A percentile compares a stretch with the other conserved stretches of the same genome.
Evolutionary conservation across 805 yeast species (phyloP).

Genomic region (Henningerozyma blattae): DNA sequence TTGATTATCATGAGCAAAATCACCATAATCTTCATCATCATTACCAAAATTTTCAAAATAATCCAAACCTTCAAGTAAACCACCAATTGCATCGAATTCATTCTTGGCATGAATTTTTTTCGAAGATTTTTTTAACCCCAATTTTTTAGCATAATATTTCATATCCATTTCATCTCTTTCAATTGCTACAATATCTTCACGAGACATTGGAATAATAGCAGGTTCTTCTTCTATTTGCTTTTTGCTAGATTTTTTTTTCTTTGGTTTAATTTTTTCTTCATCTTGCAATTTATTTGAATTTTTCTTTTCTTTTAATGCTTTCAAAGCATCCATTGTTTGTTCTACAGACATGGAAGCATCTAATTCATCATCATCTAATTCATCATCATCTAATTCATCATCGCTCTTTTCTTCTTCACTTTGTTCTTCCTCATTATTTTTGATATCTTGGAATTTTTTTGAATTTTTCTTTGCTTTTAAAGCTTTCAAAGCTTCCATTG

Average conservation of each 20-base stretch:
- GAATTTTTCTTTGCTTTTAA: conserved; percentile 19
- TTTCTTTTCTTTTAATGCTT: conserved; percentile 2
- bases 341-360: conserved; percentile 29
- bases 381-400: conserved; percentile 19
- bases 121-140: conserved; percentile 52
- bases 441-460: conserved; percentile 28
- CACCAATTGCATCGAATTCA: conserved; percentile 71
- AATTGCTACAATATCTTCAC: conserved; percentile 37
- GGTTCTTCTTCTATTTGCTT: conserved; percentile 6
- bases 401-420: conserved; percentile 1
- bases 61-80: conserved; percentile 60
- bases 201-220: conserved; percentile 19
- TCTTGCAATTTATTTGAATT: conserved; percentile 3
- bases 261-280: conserved; percentile 8
- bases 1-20: conserved; percentile 9
- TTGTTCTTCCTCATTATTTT: conserved; percentile 1
- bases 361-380: conserved; percentile 24
- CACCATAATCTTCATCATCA: conserved; percentile 22
- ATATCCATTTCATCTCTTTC: conserved; percentile 66
- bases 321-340: conserved; percentile 1
- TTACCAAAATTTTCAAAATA: conserved; percentile 28
- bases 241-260: conserved; percentile 7
- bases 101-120: conserved; percentile 35
- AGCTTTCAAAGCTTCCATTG: conserved; percentile 25
- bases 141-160: conserved; percentile 68